Base-by-base conservation (phyloP, 495 filamentous ascomycete genomes). In the Annulohypoxylon maeteangense region DNA sequence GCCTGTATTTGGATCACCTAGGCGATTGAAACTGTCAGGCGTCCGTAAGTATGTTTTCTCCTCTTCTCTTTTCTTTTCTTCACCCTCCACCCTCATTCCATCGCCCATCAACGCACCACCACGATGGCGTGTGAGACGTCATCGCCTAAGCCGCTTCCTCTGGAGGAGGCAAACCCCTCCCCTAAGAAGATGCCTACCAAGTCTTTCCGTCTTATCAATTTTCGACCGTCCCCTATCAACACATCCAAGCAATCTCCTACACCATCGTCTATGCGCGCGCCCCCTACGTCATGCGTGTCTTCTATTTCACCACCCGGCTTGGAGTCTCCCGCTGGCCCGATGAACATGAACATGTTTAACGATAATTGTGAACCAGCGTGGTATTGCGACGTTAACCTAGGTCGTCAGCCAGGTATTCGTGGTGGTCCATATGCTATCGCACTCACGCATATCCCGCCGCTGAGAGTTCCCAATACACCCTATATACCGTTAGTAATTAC, bases 21-120 rank as follows among this genome's bases (percentile, higher is more conserved):
- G 11, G 4, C 22, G n/a, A 59, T 23, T 32, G 1, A 7, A 50
- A 40, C 47, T 31, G 48, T 8, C 16, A 4, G 11, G n/a, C 7
- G 18, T 16, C 20, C 53, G 59, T 67, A 67, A 55, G 69, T 72
- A 72, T 72, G 69, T 56, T 63, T 40, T 63, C n/a, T n/a, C 51
- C 12, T 36, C 10, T 40, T 55, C 36, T 40, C 18, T 55, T 47
- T 23, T 25, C 34, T 25, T 65, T 14, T 32, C 12, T 22, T 63
- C 38, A 12, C 31, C 10, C 3, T 16, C n/a, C 51, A 42, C 23
- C n/a, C 25, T 50, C 36, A 27, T 18, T 27, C 6, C 48, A 10
- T 14, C 53, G 32, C 47, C 20, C 40, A 38, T 27, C 53, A 56
- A 57, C 42, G 23, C 20, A 42, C 54, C 29, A 61, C n/a, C 27